Conservation (phyloP, 768 basidiomycete genomes). For the Roridomyces roridus region DNA sequence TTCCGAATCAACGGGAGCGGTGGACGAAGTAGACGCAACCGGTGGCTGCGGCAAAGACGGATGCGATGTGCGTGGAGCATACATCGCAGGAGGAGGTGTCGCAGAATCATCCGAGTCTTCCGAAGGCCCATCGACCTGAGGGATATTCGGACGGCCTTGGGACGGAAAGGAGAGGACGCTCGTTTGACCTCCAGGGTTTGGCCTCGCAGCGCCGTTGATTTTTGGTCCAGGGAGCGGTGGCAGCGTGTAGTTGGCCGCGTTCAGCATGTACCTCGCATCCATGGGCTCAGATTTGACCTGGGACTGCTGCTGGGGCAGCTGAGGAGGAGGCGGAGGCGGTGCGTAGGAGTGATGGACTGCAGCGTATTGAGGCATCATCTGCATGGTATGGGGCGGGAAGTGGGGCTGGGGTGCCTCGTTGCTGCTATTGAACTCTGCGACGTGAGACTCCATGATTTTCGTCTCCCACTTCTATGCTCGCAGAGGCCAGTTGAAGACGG, state of each 20-base stretch:
- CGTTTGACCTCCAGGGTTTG: conserved; percentile 61
- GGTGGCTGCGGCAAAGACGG: conserved; percentile 78
- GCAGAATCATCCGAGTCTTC: conserved; percentile 72
- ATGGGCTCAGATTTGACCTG: conserved; percentile 78
- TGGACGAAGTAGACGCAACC: conserved; percentile 38
- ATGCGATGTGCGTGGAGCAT: conserved; percentile 74
- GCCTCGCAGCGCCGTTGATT: conserved; percentile 55
- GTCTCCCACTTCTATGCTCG: conserved; percentile 88
- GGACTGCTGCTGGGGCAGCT: conserved; percentile 41
- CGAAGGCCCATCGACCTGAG: conserved; percentile 84
- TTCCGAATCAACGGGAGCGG: conserved; percentile 65
- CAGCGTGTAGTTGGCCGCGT: conserved; percentile 54
- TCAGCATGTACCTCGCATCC: conserved; percentile 71
- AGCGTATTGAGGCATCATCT: conserved; percentile 66
- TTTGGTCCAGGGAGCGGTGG: conserved; percentile 73
- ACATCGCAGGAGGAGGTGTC: conserved; percentile 71
- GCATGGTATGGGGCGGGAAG: conserved; percentile 64
- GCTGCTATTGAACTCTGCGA: conserved; percentile 92
- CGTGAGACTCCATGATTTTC: conserved; percentile 92
- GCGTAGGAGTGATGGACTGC: conserved; percentile 58
- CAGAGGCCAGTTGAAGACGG: conserved; percentile 22
- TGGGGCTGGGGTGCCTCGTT: conserved; percentile 47
- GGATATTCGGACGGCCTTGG: conserved; percentile 49
- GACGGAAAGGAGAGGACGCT: conserved; percentile 59
- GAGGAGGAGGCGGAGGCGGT: conserved; percentile 43